Conservation (phyloP, 345 rosid genomes). For the Lepidium africanum region DNA sequence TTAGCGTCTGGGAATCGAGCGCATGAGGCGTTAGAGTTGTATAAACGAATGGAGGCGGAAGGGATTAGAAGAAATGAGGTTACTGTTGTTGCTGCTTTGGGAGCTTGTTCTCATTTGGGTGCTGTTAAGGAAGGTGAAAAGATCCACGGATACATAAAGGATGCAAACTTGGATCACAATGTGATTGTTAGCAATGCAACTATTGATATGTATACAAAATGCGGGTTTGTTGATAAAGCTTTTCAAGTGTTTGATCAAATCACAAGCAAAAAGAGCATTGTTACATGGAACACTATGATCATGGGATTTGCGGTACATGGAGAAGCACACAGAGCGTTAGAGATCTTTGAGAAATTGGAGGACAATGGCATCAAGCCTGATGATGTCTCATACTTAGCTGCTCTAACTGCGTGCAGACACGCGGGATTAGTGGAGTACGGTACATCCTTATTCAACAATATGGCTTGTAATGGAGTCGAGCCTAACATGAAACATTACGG, state of each 20-base stretch:
- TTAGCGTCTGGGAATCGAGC: constrained; percentile 58
- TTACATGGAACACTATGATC: constrained; percentile 91
- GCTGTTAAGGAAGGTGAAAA: constrained; percentile 58
- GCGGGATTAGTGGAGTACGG: constrained; percentile 80
- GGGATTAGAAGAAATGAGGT: constrained; percentile 53
- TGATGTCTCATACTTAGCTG: constrained; percentile 60
- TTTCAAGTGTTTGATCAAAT: constrained; percentile 45
- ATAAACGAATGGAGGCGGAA: constrained; percentile 47
- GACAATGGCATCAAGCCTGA: constrained; percentile 42
- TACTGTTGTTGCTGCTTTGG: constrained; percentile 67
- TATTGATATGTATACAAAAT: constrained; percentile 79
- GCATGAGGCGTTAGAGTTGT: constrained; percentile 55
- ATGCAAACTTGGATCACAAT: constrained; percentile 45
- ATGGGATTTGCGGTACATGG: constrained; percentile 86
- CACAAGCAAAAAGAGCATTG: constrained; percentile 38
- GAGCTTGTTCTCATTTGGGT: constrained; percentile 78
- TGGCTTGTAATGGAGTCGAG: constrained; percentile 39
- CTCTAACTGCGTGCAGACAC: constrained; percentile 71
- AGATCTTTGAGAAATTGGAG: constrained; percentile 51
- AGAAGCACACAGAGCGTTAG: constrained; percentile 51
- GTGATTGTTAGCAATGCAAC: constrained; percentile 63
- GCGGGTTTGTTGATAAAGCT: constrained; percentile 71
- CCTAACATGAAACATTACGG: constrained; percentile 81
- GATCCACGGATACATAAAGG: constrained; percentile 39
- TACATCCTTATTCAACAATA: constrained; percentile 42